phyloP scores from a whole-genome alignment of 257 asterid species.

The Galeopsis tetrahit region DNA sequence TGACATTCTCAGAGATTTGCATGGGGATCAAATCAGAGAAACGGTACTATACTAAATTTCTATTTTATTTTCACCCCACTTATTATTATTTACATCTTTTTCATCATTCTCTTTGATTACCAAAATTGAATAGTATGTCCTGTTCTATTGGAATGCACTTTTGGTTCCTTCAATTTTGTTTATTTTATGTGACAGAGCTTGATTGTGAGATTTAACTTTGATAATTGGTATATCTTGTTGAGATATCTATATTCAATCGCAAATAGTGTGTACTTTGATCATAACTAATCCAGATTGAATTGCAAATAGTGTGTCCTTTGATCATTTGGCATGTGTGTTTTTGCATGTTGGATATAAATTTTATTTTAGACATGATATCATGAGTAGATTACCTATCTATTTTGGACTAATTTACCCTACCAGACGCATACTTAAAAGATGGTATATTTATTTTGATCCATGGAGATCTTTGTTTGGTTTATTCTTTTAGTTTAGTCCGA shows the following conservation, averaged over 20 bases:
- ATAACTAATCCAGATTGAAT: no score
- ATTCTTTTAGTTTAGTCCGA: not conserved
- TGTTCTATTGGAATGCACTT: slow-evolving; percentile 12
- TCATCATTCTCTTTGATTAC: not conserved
- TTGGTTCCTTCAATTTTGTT: not conserved
- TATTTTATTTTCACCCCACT: not conserved
- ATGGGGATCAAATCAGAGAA: slow-evolving; percentile 74
- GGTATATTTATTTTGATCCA: not conserved
- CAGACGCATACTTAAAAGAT: not conserved
- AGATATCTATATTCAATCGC: no score
- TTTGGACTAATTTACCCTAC: no score
- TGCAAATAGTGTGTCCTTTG: no score
- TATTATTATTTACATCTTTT: not conserved
- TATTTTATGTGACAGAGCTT: not conserved
- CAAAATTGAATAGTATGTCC: not conserved
- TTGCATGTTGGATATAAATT: no score
- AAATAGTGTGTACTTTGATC: no score
- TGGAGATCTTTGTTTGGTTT: not conserved
- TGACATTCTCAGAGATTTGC: slow-evolving; percentile 82
- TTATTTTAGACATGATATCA: no score
- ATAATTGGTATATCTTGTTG: not conserved
- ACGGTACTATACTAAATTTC: slow-evolving; percentile 48
- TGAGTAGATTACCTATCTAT: no score
- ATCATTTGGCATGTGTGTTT: no score
- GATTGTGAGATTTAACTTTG: not conserved